Evolutionary conservation across 768 basidiomycete species (phyloP), one percentile per base, ranked within the genome.

Genomic region (Suillus bovinus): DNA sequence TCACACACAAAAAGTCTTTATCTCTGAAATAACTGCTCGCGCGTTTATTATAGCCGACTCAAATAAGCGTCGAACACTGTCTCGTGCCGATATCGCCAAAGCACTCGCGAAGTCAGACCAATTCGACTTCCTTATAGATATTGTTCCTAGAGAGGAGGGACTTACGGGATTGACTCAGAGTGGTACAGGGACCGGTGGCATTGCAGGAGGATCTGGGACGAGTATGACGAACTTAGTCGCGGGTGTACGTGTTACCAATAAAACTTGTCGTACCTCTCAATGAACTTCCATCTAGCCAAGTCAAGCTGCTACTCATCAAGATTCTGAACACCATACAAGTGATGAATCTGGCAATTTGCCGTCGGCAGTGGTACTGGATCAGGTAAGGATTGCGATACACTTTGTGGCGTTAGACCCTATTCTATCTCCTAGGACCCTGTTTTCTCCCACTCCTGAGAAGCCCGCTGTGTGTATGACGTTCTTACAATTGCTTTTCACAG

Each of bases 111-210:
- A 94, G 75, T 91, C 90, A 5, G 96, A 98, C 78, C 94, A 96
- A 74, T 98, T 98, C 69, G 96, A 98, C 78, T 99, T 99, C 71
- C 80, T 99, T 62, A 96, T 98, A 72, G 96, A 98, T 75, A 94
- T 97, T 62, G 89, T 96, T 1, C 96, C 96, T 0, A 80, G 95
- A 47, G 96, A 96, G 63, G 91, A 93, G 62, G 74, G 72, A 0
- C 29, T 74, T 29, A 65, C 66, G 0, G 72, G 68, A 5, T 66
- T 74, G 3, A 62, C 52, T 29, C 73, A 71, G 13, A 52, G 64
- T 14, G 1, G 55, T 1, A 11, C 50, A 29, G 34, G 54, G 34
- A 33, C 42, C 33, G 52, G 49, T 13, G 16, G 53, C 0, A 31
- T 54, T 17, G 36, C 54, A 1, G 47, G 46, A 6, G 62, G 57